phyloP scores from a whole-genome alignment of 1,284 basidiomycete genomes.

The Ceratobasidium papillatum region DNA sequence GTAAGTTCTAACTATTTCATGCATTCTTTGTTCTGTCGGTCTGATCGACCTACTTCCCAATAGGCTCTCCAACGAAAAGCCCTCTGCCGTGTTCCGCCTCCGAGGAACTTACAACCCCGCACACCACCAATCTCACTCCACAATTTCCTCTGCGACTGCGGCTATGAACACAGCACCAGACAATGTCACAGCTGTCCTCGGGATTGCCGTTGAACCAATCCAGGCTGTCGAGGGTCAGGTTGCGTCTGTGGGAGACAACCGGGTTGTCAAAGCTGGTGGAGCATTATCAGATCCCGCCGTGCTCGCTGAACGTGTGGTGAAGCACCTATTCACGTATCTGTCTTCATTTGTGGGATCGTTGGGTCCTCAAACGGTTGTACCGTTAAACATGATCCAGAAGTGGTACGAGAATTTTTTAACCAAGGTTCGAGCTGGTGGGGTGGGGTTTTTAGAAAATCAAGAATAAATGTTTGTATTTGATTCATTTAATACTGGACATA shows the following conservation, averaged over 20 bases:
- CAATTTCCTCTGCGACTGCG: constrained; percentile 59
- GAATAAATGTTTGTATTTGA: constrained; percentile 53
- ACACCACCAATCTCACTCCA: constrained; percentile 60
- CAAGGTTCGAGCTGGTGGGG: constrained; percentile 77
- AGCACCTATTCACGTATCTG: constrained; percentile 84
- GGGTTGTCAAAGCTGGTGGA: constrained; percentile 1
- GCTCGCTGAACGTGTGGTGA: constrained; percentile 72
- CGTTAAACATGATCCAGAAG: constrained; percentile 75
- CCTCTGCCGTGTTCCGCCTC: constrained; percentile 90
- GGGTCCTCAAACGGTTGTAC: constrained; percentile 71
- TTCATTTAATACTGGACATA: not conserved
- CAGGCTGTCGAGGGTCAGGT: constrained; percentile 65
- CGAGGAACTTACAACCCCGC: constrained; percentile 68
- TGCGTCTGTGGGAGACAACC: constrained; percentile 49
- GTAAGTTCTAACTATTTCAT: constrained; percentile 59
- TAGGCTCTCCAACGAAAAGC: constrained; percentile 90
- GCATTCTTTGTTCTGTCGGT: constrained; percentile 4
- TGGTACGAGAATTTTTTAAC: constrained; percentile 84
- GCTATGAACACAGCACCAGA: constrained; percentile 52
- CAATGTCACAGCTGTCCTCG: constrained; percentile 72
- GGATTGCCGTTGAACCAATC: constrained; percentile 75
- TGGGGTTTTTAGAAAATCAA: constrained; percentile 77
- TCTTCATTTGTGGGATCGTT: constrained; percentile 73
- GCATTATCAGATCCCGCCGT: constrained; percentile 52
- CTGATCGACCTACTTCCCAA: not conserved